These are phyloP conservation scores for Geoglossum glabrum DNA, from an alignment of 495 filamentous ascomycete genomes.

Conservation along the genomic window DNA sequence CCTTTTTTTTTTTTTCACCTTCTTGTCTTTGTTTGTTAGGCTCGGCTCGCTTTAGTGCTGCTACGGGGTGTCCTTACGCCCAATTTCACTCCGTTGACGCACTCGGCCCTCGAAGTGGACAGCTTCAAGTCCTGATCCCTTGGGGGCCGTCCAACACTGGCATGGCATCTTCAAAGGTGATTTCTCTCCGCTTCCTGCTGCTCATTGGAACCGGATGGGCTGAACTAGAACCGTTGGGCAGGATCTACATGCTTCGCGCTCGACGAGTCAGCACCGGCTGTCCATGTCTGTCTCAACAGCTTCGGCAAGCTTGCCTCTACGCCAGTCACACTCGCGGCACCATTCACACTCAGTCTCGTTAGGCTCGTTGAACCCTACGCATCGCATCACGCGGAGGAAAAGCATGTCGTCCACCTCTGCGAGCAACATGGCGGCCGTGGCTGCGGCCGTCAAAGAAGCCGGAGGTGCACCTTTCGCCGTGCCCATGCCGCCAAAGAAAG, in stretches of 20 bases:
- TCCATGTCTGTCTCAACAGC: conserved; percentile 16
- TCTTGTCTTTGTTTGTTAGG: neutral
- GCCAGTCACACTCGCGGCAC: conserved; percentile 43
- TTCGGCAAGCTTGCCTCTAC: conserved; percentile 15
- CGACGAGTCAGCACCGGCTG: conserved; percentile 20
- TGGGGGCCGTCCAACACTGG: neutral
- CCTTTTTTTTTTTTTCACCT: neutral
- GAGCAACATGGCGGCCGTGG: conserved; percentile 54
- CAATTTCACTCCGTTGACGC: neutral
- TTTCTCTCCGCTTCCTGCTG: neutral
- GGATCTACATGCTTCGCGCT: conserved; percentile 1
- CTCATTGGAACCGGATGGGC: neutral
- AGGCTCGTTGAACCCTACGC: conserved; percentile 55
- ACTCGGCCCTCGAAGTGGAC: conserved; percentile 2
- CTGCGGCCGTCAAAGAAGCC: conserved; percentile 51
- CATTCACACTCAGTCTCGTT: conserved; percentile 70
- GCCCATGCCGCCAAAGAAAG: neutral
- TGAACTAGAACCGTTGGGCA: neutral
- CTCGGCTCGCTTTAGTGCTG: neutral
- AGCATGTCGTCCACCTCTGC: conserved; percentile 63
- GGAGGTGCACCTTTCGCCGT: conserved; percentile 17
- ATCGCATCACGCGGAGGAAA: conserved; percentile 84
- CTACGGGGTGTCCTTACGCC: neutral
- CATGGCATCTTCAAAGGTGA: conserved; percentile 5
- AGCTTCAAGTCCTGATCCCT: neutral